Conservation (phyloP, 352 stramenopile genomes). For the Phytophthora fragariae region DNA sequence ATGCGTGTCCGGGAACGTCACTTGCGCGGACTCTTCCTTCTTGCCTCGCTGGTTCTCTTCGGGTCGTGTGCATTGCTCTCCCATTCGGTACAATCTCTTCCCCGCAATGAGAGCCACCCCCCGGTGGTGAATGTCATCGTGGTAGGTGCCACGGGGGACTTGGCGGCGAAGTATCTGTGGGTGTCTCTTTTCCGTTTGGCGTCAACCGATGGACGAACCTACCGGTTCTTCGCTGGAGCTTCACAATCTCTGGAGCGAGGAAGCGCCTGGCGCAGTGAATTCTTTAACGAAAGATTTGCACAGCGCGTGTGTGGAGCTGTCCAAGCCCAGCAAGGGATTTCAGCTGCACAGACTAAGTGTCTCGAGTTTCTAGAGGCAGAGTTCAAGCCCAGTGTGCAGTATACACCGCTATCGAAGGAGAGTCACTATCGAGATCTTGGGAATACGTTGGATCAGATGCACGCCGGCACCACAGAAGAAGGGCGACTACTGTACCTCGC, state of each 20-base stretch:
- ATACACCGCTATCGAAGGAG: slow-evolving; percentile 49
- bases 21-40: not conserved
- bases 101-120: not conserved
- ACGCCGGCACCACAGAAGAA: slow-evolving; percentile 23
- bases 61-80: not conserved
- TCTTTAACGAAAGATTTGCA: slow-evolving; percentile 48
- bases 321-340: not conserved
- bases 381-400: slow-evolving; percentile 54
- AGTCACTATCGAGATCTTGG: slow-evolving; percentile 44
- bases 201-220: slow-evolving; percentile 3
- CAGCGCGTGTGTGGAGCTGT: slow-evolving; percentile 46
- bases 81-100: not conserved
- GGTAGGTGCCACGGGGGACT: slow-evolving; percentile 76
- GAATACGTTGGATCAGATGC: slow-evolving; percentile 15
- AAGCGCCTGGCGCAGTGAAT: slow-evolving; percentile 38
- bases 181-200: slow-evolving; percentile 69
- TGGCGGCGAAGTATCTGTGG: slow-evolving; percentile 89
- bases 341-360: slow-evolving; percentile 27
- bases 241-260: slow-evolving; percentile 41
- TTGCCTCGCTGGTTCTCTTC: not conserved
- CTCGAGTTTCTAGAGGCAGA: slow-evolving; percentile 38
- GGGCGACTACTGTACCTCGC: slow-evolving; percentile 80
- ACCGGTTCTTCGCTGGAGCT: slow-evolving; percentile 58
- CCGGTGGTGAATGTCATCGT: slow-evolving; percentile 60
- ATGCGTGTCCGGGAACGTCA: slow-evolving; percentile 6